phyloP scores from a whole-genome alignment of 1,139 yeast genomes.

The Nakaseomyces bracarensis region DNA sequence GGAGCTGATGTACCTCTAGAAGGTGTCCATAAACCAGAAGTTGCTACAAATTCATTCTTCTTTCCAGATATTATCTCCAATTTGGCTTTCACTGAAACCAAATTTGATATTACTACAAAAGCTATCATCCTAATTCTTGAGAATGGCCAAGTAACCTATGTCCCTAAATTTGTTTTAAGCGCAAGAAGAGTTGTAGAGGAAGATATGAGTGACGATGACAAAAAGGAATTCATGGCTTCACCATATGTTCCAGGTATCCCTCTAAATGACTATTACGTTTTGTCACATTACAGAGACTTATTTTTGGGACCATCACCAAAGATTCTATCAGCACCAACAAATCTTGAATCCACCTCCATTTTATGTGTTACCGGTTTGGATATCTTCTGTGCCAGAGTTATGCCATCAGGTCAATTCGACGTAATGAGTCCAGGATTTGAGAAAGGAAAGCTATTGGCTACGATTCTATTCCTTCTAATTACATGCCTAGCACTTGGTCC shows the following conservation, averaged over 20 bases:
- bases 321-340: conserved; percentile 53
- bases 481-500: conserved; percentile 47
- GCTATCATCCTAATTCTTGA: conserved; percentile 52
- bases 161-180: conserved; percentile 58
- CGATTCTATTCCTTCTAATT: conserved; percentile 47
- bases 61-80: conserved; percentile 49
- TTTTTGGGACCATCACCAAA: conserved; percentile 19
- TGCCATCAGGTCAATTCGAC: conserved; percentile 84
- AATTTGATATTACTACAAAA: conserved; percentile 66
- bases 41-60: conserved; percentile 48
- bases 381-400: conserved; percentile 64
- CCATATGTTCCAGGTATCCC: conserved; percentile 62
- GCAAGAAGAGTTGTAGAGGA: conserved; percentile 54
- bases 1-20: conserved; percentile 17
- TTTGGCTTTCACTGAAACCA: conserved; percentile 54
- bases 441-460: conserved; percentile 51
- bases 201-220: conserved; percentile 47
- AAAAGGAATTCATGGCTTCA: conserved; percentile 49
- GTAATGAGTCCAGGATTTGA: conserved; percentile 60
- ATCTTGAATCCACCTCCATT: conserved; percentile 72
- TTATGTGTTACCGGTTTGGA: conserved; percentile 63
- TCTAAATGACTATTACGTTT: conserved; percentile 39
- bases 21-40: conserved; percentile 37
- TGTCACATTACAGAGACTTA: conserved; percentile 36
- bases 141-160: conserved; percentile 55